A percentile compares a stretch with the other conserved stretches of the same genome.
These are phyloP conservation scores for Leccinum subgranulosum DNA, from an alignment of 768 basidiomycete genomes.

Conservation along the genomic window DNA sequence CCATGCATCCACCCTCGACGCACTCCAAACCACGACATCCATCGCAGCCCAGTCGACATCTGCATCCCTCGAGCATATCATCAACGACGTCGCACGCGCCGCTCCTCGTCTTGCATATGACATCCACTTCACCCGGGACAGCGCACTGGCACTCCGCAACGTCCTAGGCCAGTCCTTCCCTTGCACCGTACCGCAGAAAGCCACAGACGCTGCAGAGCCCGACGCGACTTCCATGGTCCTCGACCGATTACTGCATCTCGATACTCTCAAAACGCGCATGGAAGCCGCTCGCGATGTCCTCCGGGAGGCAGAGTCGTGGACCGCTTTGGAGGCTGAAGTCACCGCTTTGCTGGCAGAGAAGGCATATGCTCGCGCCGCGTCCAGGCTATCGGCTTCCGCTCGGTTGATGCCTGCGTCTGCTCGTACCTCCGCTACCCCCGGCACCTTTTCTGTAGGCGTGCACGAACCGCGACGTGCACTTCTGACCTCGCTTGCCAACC, in stretches of 20 bases:
- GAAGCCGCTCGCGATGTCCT: constrained; percentile 86
- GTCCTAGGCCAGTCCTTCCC: constrained; percentile 55
- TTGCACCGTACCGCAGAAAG: background rate
- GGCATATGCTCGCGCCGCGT: constrained; percentile 87
- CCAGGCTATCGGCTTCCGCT: constrained; percentile 83
- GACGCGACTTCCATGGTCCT: constrained; percentile 63
- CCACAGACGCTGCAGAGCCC: constrained; percentile 3
- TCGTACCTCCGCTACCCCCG: constrained; percentile 66
- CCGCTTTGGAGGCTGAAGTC: constrained; percentile 89
- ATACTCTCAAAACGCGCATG: constrained; percentile 83
- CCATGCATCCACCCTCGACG: constrained; percentile 72
- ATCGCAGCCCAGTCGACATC: constrained; percentile 89
- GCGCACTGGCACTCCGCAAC: constrained; percentile 72
- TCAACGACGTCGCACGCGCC: constrained; percentile 89
- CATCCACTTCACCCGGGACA: constrained; percentile 95
- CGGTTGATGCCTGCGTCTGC: constrained; percentile 90
- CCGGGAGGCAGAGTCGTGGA: constrained; percentile 96
- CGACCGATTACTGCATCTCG: constrained; percentile 75
- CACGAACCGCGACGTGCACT: constrained; percentile 83
- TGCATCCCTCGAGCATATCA: constrained; percentile 77
- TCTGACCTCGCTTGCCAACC: constrained; percentile 91
- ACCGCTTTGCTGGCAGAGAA: constrained; percentile 77
- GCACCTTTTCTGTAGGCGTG: constrained; percentile 12
- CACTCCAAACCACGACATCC: constrained; percentile 76
- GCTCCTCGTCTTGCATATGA: constrained; percentile 93